phyloP scores from a whole-genome alignment of 495 filamentous ascomycete genomes.

The Zalerion maritima region DNA sequence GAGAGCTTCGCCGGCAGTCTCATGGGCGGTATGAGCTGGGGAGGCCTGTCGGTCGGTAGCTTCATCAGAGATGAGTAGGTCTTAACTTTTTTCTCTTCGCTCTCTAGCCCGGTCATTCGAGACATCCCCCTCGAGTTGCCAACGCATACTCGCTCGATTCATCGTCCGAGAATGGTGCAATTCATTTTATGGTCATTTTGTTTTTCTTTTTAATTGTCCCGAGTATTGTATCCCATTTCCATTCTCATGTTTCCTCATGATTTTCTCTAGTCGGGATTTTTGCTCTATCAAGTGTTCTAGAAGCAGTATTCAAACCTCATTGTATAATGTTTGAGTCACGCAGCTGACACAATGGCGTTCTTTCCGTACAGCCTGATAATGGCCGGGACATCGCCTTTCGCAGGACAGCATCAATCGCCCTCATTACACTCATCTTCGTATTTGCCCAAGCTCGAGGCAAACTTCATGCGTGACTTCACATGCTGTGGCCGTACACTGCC shows the following conservation, averaged over 20 bases:
- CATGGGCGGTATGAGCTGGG: conserved; percentile 93
- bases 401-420: conserved; percentile 62
- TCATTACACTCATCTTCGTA: conserved; percentile 97
- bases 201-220: too few species aligned
- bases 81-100: conserved; percentile 4
- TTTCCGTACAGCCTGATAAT: conserved; percentile 81
- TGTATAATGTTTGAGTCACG: too few species aligned
- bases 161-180: too few species aligned
- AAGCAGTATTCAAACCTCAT: too few species aligned
- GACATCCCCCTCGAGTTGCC: too few species aligned
- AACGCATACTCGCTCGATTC: too few species aligned
- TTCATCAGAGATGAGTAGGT: conserved; percentile 98
- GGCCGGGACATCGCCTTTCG: conserved; percentile 87
- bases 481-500: conserved; percentile 82
- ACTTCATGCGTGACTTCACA: conserved; percentile 89
- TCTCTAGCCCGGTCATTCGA: not conserved
- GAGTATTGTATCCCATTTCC: too few species aligned
- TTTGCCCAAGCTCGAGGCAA: conserved; percentile 90
- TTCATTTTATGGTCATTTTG: too few species aligned
- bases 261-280: too few species aligned
- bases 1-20: conserved; percentile 81
- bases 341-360: too few species aligned
- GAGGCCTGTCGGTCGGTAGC: conserved; percentile 87
- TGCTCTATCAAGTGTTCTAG: too few species aligned
- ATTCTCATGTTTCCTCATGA: too few species aligned